Percentiles rank a stretch among this genome's conserved stretches.
These are phyloP conservation scores for Camellia sinensis DNA, from an alignment of 148 eudicot species.

Conservation along the genomic window DNA sequence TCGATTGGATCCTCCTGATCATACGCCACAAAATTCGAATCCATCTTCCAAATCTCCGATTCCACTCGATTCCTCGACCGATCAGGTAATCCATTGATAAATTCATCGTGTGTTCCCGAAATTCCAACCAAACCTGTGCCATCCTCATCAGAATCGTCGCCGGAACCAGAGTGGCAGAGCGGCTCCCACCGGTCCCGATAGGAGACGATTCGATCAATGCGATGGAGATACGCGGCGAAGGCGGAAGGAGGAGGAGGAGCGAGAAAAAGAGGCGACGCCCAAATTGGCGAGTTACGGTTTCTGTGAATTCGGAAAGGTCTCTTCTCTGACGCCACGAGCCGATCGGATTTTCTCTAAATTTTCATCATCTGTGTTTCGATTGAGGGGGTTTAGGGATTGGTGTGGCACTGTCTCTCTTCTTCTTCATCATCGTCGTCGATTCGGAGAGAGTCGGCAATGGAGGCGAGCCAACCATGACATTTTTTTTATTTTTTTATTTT, in stretches of 20 bases:
- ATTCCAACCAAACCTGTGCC: slow-evolving; percentile 12
- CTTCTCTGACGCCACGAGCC: slow-evolving; percentile 56
- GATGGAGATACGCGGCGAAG: not conserved
- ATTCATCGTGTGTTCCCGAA: not conserved
- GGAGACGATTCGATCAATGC: slow-evolving; percentile 13
- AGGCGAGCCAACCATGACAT: slow-evolving; percentile 91
- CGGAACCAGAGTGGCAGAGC: slow-evolving; percentile 20
- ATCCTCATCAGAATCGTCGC: slow-evolving; percentile 13
- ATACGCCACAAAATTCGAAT: slow-evolving; percentile 6
- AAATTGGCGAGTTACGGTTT: slow-evolving; percentile 75
- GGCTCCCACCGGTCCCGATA: slow-evolving; percentile 22
- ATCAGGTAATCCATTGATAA: slow-evolving; percentile 4
- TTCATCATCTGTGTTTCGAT: slow-evolving; percentile 5
- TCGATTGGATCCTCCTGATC: slow-evolving; percentile 34
- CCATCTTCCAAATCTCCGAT: slow-evolving; percentile 13
- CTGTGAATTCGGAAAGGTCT: slow-evolving; percentile 63
- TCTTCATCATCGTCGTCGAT: slow-evolving; percentile 45
- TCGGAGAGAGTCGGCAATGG: slow-evolving; percentile 69
- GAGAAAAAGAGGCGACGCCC: slow-evolving; percentile 84
- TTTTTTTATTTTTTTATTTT: not conserved
- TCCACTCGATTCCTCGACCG: slow-evolving; percentile 13
- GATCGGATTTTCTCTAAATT: slow-evolving; percentile 17
- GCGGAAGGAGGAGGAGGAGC: slow-evolving; percentile 65
- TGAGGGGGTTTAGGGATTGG: slow-evolving; percentile 2
- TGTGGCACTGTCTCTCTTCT: not conserved